Evolutionary conservation across 352 stramenopile genomes (phyloP), one percentile per base, ranked within the genome.

Genomic region (Globisporangium parvum): DNA sequence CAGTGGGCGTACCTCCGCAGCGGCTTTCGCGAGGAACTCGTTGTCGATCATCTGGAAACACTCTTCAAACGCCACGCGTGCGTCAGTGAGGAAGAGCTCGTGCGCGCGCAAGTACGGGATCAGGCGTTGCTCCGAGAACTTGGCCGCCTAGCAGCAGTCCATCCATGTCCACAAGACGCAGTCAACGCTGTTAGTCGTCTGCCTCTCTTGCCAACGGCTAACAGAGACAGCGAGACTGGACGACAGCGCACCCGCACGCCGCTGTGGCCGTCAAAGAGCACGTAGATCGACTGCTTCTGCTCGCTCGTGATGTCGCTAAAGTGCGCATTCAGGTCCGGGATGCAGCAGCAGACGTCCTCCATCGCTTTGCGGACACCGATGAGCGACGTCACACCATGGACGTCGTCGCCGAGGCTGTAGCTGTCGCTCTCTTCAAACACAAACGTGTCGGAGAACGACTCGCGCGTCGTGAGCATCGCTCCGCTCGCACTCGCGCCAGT

Each of bases 221-320:
- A 45, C 18, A n/a, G 15, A 52, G 33, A 15, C n/a, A 41, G 9
- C 24, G 40, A 10, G 39, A 23, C 2, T 20, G 24, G 41, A 2
- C n/a, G 3, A 18, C 0, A 28, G 67, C 73, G 33, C 76, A 93
- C 84, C 53, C 75, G 71, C 35, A 89, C 80, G 28, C 85, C 85
- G 47, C 79, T 87, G 46, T 95, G 85, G 3, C 85, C 85, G 59
- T 95, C 85, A 70, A 93, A 95, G 44, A 95, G 65, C 23, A 81
- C 80, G 55, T 92, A 95, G 47, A 92, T 68, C 21, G 82, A 75
- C 50, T 92, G 81, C 46, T 72, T 79, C 6, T 71, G 54, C 18
- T 77, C 60, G 49, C 71, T 79, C 47, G 74, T 60, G 8, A 70
- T 44, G 14, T 66, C 66, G 44, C 65, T 47, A 18, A 86, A 60